Conservation (phyloP, 768 basidiomycete genomes). For the Calvatia gigantea region DNA sequence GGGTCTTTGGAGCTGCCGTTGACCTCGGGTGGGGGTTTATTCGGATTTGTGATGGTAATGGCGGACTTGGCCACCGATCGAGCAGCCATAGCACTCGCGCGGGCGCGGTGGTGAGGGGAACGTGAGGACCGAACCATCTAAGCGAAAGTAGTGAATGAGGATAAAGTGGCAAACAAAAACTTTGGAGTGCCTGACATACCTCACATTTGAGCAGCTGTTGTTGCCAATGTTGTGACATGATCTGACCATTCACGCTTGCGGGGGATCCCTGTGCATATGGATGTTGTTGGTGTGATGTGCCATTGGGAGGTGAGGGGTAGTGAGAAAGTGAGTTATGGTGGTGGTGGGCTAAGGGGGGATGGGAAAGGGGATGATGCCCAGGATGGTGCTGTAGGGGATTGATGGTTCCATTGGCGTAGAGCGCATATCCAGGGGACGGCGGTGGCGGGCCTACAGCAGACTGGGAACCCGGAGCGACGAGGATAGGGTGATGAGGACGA, state of each 20-base stretch:
- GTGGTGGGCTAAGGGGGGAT: constrained; percentile 61
- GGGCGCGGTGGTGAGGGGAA: constrained; percentile 90
- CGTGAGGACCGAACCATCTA: constrained; percentile 83
- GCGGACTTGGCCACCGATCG: constrained; percentile 84
- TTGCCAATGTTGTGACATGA: constrained; percentile 86
- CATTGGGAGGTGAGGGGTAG: constrained; percentile 76
- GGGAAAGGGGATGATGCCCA: constrained; percentile 50
- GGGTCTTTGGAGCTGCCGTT: constrained; percentile 29
- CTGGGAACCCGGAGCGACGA: constrained; percentile 48
- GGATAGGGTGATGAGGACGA: constrained; percentile 52
- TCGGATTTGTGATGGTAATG: constrained; percentile 91
- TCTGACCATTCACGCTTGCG: constrained; percentile 61
- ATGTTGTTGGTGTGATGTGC: constrained; percentile 57
- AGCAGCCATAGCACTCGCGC: constrained; percentile 92
- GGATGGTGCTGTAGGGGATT: constrained; percentile 62
- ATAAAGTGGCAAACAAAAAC: constrained; percentile 12
- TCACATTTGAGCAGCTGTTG: constrained; percentile 91
- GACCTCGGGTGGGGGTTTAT: constrained; percentile 41
- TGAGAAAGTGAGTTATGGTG: constrained; percentile 80
- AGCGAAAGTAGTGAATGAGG: constrained; percentile 36
- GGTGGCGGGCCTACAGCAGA: constrained; percentile 60
- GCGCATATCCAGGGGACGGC: constrained; percentile 69
- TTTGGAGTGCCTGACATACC: constrained; percentile 46
- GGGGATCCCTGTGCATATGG: constrained; percentile 36
- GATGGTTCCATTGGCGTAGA: constrained; percentile 70